A percentile compares a stretch with the other conserved stretches of the same genome.
These are phyloP conservation scores for Sclerotinia minor DNA, from an alignment of 2,329 filamentous ascomycete species.

Conservation along the genomic window DNA sequence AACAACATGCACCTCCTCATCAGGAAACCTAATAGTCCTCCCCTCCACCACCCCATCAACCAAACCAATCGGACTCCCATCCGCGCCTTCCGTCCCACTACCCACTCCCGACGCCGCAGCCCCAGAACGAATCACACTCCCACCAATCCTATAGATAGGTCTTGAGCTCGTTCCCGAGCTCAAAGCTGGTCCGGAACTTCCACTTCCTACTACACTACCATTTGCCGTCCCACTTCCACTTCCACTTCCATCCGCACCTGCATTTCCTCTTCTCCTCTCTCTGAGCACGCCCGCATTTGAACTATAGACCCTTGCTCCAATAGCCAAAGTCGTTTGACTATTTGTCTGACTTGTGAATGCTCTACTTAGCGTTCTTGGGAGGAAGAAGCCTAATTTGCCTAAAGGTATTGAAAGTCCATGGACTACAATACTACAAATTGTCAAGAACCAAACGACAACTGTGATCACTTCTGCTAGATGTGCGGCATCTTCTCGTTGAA, in stretches of 20 bases:
- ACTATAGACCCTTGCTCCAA: constrained; percentile 6
- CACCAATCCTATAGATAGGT: constrained; percentile 47
- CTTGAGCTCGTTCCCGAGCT: constrained; percentile 18
- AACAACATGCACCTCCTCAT: constrained; percentile 40
- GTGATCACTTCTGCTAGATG: constrained; percentile 65
- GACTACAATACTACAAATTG: constrained; percentile 79
- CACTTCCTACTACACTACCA: constrained; percentile 2
- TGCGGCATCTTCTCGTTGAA: constrained; percentile 64
- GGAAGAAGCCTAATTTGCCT: constrained; percentile 60
- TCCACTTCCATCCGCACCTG: background rate
- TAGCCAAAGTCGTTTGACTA: constrained; percentile 20
- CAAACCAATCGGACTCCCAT: background rate
- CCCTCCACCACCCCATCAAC: constrained; percentile 22
- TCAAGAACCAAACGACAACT: constrained; percentile 83
- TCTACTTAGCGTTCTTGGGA: constrained; percentile 62
- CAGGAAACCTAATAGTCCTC: constrained; percentile 49
- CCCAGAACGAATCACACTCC: constrained; percentile 35
- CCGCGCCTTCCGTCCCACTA: background rate
- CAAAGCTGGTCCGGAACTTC: background rate
- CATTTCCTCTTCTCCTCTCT: constrained; percentile 10
- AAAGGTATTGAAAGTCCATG: constrained; percentile 82
- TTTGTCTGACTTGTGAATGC: constrained; percentile 36
- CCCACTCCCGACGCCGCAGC: background rate
- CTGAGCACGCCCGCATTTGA: background rate
- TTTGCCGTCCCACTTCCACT: background rate